A percentile compares a stretch with the other conserved stretches of the same genome.
phyloP scores from a whole-genome alignment of 192 early-diverging fungal species.

The Diversispora eburnea region DNA sequence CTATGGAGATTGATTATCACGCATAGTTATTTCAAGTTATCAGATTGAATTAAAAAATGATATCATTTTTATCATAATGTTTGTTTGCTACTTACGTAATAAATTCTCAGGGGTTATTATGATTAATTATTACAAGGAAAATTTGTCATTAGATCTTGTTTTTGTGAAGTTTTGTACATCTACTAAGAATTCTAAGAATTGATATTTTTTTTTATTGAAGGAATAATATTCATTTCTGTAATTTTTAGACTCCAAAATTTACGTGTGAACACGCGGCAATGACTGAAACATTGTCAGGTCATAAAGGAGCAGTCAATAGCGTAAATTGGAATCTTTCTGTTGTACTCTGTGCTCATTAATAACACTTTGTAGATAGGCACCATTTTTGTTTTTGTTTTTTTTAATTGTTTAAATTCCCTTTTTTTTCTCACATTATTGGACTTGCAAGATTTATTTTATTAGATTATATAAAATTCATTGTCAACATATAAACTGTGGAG shows the following conservation, averaged over 20 bases:
- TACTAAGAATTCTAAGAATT: neutral
- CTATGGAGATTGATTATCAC: too few relatives aligned
- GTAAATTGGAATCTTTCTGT: conserved; percentile 60
- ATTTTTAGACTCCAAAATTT: conserved; percentile 58
- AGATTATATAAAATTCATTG: neutral
- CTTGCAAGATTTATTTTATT: neutral
- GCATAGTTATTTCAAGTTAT: too few relatives aligned
- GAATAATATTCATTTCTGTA: neutral
- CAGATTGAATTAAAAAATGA: too few relatives aligned
- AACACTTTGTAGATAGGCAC: neutral
- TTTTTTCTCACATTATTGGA: neutral
- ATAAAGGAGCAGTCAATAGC: conserved; percentile 64
- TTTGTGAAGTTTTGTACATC: conserved; percentile 76
- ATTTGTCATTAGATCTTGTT: conserved; percentile 88
- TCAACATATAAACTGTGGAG: neutral
- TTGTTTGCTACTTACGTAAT: too few relatives aligned
- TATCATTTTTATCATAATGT: too few relatives aligned
- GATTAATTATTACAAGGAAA: too few relatives aligned
- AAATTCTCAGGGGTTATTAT: too few relatives aligned
- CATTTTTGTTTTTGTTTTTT: neutral
- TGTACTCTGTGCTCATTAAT: neutral
- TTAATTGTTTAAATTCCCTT: neutral
- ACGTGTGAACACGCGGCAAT: conserved; percentile 71
- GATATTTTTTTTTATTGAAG: neutral
- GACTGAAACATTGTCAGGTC: conserved; percentile 68